Conservation (phyloP, 140 eudicot genomes). For the Senecio squalidus region DNA sequence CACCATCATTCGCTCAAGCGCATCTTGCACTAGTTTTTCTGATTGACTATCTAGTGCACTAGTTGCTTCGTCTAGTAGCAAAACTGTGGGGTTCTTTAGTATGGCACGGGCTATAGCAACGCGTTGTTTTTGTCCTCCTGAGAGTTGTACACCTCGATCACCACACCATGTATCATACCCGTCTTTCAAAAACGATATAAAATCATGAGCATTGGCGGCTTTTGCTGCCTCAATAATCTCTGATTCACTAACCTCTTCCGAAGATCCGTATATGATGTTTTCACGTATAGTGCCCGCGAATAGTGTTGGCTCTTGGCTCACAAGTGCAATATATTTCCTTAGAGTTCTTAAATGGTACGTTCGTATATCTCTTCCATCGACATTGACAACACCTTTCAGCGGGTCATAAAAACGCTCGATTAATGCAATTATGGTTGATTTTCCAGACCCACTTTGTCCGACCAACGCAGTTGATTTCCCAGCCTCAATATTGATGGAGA, state of each 20-base stretch:
- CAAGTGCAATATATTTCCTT: slow-evolving; percentile 41
- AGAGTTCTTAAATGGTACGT: slow-evolving; percentile 34
- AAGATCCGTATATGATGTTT: slow-evolving; percentile 36
- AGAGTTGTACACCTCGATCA: slow-evolving; percentile 13
- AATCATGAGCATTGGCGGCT: slow-evolving; percentile 52
- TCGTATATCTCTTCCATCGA: slow-evolving; percentile 39
- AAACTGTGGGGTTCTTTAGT: slow-evolving; percentile 7
- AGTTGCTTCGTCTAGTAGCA: slow-evolving; percentile 7
- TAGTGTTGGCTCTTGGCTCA: slow-evolving; percentile 47
- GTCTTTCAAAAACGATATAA: slow-evolving; percentile 20
- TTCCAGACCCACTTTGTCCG: slow-evolving; percentile 26
- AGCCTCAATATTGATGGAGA: slow-evolving; percentile 22
- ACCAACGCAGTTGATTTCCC: slow-evolving; percentile 35
- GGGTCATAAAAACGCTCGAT: background rate
- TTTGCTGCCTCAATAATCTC: slow-evolving; percentile 45
- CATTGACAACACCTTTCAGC: slow-evolving; percentile 10
- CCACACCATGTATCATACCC: slow-evolving; percentile 12
- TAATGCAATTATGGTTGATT: background rate
- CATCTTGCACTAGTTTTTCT: slow-evolving; percentile 20
- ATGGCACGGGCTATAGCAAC: slow-evolving; percentile 21
- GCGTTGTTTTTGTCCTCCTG: slow-evolving; percentile 27
- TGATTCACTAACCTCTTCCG: slow-evolving; percentile 24
- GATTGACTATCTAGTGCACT: slow-evolving; percentile 23
- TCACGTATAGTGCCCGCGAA: slow-evolving; percentile 36
- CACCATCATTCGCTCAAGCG: slow-evolving; percentile 20